Percentiles rank a stretch among this genome's conserved stretches.
phyloP scores from a whole-genome alignment of 2,329 filamentous ascomycete genomes.

The Dryadomyces quercivorus region DNA sequence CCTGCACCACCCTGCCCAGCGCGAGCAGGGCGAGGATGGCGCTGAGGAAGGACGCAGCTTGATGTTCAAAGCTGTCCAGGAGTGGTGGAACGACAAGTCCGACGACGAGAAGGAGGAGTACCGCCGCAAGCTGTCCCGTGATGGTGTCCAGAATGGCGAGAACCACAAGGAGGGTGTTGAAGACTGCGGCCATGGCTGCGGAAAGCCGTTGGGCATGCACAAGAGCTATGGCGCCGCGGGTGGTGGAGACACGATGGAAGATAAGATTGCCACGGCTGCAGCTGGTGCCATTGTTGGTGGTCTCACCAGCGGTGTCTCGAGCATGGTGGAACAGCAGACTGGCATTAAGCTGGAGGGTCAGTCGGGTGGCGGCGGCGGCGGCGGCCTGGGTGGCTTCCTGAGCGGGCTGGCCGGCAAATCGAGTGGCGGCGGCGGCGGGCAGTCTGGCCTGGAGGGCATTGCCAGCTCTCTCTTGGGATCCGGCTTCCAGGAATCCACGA shows the following conservation, averaged over 20 bases:
- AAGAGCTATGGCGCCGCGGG: constrained; percentile 40
- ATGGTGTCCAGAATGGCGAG: constrained; percentile 62
- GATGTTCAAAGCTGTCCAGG: constrained; percentile 69
- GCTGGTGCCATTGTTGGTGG: constrained; percentile 45
- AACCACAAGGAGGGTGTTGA: constrained; percentile 82
- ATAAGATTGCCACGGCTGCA: constrained; percentile 42
- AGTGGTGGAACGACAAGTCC: constrained; percentile 68
- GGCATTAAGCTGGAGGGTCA: constrained; percentile 26
- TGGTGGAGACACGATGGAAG: constrained; percentile 34
- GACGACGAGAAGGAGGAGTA: constrained; percentile 53
- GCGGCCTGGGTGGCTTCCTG: constrained; percentile 7
- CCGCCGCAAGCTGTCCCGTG: constrained; percentile 61
- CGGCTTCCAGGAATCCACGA: constrained; percentile 28
- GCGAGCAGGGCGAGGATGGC: constrained; percentile 56
- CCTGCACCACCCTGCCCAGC: constrained; percentile 78
- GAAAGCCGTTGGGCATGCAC: constrained; percentile 65
- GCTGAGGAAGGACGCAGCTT: constrained; percentile 57
- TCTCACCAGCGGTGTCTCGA: constrained; percentile 39
- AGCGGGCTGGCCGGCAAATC: not conserved
- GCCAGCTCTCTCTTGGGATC: constrained; percentile 49
- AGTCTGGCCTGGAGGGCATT: constrained; percentile 60
- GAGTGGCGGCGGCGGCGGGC: constrained; percentile 39
- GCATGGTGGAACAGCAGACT: constrained; percentile 32
- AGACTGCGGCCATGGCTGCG: constrained; percentile 75
- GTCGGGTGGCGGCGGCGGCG: constrained; percentile 11